These are phyloP conservation scores for Leccinum griseonigrum DNA, from an alignment of 1,284 basidiomycete genomes.

Conservation along the genomic window DNA sequence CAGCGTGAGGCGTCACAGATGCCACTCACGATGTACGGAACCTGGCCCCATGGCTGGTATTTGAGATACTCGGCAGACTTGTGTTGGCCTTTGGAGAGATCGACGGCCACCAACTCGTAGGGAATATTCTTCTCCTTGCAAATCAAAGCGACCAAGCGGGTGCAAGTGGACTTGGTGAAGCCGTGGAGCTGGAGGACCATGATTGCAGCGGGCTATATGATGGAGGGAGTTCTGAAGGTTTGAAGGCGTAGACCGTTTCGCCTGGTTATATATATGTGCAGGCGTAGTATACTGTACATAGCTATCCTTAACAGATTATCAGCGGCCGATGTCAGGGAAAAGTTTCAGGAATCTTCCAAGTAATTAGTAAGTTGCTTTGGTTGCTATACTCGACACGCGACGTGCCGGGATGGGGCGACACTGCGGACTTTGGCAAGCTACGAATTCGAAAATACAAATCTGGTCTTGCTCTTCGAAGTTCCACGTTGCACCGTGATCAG, in stretches of 20 bases:
- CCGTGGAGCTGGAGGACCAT: conserved; percentile 58
- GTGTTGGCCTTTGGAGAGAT: conserved; percentile 46
- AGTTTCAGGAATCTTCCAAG: too few relatives aligned
- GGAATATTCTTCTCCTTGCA: conserved; percentile 51
- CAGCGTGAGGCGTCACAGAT: not conserved
- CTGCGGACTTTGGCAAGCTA: not conserved
- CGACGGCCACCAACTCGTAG: conserved; percentile 45
- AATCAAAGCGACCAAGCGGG: conserved; percentile 44
- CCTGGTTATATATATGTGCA: conserved; percentile 15
- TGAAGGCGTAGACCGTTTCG: not conserved
- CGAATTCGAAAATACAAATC: not conserved
- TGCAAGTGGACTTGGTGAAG: conserved; percentile 40
- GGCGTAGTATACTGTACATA: not conserved
- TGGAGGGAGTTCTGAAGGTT: not conserved
- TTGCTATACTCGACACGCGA: not conserved
- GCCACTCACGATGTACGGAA: conserved; percentile 55
- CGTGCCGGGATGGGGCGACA: not conserved
- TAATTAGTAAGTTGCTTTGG: too few relatives aligned
- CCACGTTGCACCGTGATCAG: too few relatives aligned
- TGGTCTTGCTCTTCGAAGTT: too few relatives aligned
- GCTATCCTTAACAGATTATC: not conserved
- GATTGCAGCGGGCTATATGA: not conserved
- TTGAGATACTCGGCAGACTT: conserved; percentile 43
- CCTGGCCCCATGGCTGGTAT: conserved; percentile 63
- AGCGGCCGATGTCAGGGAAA: too few relatives aligned